Conservation (phyloP, 192 early-diverging fungal genomes). For the Obelidium mucronatum region DNA sequence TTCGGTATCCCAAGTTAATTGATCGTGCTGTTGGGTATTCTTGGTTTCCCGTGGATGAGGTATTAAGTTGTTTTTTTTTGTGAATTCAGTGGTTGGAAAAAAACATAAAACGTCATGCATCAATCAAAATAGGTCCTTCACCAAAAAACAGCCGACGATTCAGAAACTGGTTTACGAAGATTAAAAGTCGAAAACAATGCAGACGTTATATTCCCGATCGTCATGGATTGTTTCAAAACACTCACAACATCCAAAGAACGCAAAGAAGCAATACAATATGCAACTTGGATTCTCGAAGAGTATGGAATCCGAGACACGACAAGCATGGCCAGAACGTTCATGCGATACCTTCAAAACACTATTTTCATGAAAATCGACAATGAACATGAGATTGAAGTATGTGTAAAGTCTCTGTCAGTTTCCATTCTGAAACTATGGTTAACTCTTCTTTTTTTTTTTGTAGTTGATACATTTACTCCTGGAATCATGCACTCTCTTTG, state of each 20-base stretch:
- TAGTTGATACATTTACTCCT: constrained; percentile 42
- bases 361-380: neutral
- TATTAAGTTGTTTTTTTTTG: constrained; percentile 5
- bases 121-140: constrained; percentile 1
- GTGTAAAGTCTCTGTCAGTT: neutral
- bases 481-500: constrained; percentile 34
- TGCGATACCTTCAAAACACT: constrained; percentile 37
- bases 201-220: constrained; percentile 36
- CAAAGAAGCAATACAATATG: constrained; percentile 31
- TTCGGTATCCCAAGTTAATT: constrained; percentile 44
- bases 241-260: neutral
- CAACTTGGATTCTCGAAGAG: constrained; percentile 52
- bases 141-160: constrained; percentile 5
- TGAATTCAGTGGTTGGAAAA: constrained; percentile 10
- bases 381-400: constrained; percentile 5
- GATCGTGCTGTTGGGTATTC: constrained; percentile 45
- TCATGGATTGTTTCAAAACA: constrained; percentile 23
- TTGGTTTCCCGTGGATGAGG: constrained; percentile 56
- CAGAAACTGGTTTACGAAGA: constrained; percentile 14
- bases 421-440: too few relatives aligned
- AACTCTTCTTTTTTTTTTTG: neutral
- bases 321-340: constrained; percentile 27
- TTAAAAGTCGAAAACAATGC: constrained; percentile 29
- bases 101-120: too few relatives aligned
- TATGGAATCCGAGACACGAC: constrained; percentile 45